Conservation (phyloP, 1,284 basidiomycete genomes). For the Puccinia sorghi region DNA sequence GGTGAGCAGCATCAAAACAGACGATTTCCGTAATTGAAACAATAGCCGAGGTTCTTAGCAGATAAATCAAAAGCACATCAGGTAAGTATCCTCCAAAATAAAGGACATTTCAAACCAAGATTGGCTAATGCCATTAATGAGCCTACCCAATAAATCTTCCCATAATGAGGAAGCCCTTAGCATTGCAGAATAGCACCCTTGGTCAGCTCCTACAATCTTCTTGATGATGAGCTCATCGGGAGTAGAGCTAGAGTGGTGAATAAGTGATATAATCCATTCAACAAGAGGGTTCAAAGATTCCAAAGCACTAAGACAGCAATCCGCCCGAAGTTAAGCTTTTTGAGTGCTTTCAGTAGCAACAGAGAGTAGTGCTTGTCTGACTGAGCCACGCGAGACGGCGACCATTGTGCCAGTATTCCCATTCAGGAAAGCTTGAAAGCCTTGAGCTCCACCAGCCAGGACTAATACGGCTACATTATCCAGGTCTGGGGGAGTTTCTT, state of each 20-base stretch:
- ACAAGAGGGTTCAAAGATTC: constrained; percentile 23
- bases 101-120: constrained; percentile 4
- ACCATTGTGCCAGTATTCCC: constrained; percentile 9
- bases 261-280: constrained; percentile 22
- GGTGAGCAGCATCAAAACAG: constrained; percentile 25
- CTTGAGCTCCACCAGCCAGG: constrained; percentile 38
- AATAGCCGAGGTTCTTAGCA: constrained; percentile 38
- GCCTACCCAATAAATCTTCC: constrained; percentile 45
- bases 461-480: constrained; percentile 19
- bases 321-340: constrained; percentile 23
- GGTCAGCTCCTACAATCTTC: constrained; percentile 40
- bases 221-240: not conserved
- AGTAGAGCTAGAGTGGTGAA: not conserved
- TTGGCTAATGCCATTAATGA: constrained; percentile 5
- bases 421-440: constrained; percentile 48
- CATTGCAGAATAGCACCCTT: constrained; percentile 35
- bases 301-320: constrained; percentile 29
- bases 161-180: constrained; percentile 40
- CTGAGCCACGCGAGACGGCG: constrained; percentile 13
- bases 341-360: constrained; percentile 2
- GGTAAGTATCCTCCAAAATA: constrained; percentile 3
- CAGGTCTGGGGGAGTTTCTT: constrained; percentile 18
- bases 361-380: not conserved
- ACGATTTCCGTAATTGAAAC: constrained; percentile 40
- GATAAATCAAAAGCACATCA: constrained; percentile 21